phyloP scores from a whole-genome alignment of 805 yeast species.

The Peterozyma xylosa region DNA sequence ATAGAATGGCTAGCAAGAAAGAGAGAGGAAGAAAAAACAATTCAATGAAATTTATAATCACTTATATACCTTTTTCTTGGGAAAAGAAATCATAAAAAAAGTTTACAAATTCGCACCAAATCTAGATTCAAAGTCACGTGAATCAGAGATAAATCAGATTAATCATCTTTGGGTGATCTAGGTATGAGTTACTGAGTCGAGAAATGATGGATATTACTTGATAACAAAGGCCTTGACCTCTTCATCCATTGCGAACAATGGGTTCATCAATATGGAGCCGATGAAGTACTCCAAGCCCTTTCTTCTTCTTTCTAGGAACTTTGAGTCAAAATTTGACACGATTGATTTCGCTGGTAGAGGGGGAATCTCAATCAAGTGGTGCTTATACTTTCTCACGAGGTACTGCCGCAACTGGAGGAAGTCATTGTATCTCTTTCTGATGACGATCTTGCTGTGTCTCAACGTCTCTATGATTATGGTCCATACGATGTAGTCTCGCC shows the following conservation, averaged over 20 bases:
- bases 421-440: conserved; percentile 61
- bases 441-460: conserved; percentile 29
- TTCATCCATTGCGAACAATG: conserved; percentile 29
- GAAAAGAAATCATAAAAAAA: no score
- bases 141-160: no score
- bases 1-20: background rate
- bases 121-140: no score
- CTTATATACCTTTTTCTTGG: no score
- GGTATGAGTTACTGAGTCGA: no score
- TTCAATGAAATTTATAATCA: background rate
- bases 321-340: conserved; percentile 31
- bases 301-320: conserved; percentile 47
- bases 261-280: conserved; percentile 45
- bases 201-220: background rate
- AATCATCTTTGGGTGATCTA: no score
- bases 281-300: conserved; percentile 55
- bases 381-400: conserved; percentile 29
- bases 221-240: conserved; percentile 33
- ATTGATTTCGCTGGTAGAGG: conserved; percentile 44
- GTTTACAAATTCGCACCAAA: no score
- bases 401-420: conserved; percentile 39
- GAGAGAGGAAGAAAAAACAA: background rate
- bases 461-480: conserved; percentile 16
- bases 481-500: conserved; percentile 22
- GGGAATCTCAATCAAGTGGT: conserved; percentile 30